Evolutionary conservation across 371 early-diverging fungal species (phyloP).

Genomic region (Saksenaea oblongispora): DNA sequence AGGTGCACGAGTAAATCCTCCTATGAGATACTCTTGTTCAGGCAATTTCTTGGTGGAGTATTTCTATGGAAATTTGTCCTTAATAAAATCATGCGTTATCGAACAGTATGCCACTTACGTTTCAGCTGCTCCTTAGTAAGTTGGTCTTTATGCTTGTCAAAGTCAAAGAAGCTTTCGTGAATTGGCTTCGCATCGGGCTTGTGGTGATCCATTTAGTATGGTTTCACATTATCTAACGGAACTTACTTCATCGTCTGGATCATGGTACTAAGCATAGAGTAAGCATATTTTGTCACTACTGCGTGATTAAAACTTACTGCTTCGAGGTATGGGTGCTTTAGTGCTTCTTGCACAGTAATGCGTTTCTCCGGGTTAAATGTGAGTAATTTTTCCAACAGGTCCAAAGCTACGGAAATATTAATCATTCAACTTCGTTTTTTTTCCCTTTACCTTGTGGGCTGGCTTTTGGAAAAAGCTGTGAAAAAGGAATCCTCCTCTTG

Average conservation of each 20-base stretch:
- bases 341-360: constrained; percentile 92
- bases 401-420: constrained; percentile 63
- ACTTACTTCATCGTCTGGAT: constrained; percentile 73
- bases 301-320: constrained; percentile 35
- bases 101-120: constrained; percentile 35
- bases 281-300: neutral
- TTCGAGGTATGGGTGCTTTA: constrained; percentile 90
- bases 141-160: constrained; percentile 87
- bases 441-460: constrained; percentile 57
- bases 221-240: neutral
- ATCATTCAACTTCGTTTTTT: neutral
- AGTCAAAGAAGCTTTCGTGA: constrained; percentile 82
- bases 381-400: constrained; percentile 90
- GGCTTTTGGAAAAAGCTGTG: constrained; percentile 80
- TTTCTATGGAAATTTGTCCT: neutral
- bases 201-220: neutral
- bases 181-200: constrained; percentile 76
- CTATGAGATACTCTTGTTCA: neutral
- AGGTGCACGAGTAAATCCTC: no score
- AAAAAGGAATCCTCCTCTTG: constrained; percentile 87
- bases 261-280: constrained; percentile 64
- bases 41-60: constrained; percentile 9
- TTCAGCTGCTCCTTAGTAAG: constrained; percentile 84
- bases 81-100: neutral
- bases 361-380: constrained; percentile 93